Base-by-base conservation (phyloP, 1,139 yeast species). In the Martiniozyma asiatica region DNA sequence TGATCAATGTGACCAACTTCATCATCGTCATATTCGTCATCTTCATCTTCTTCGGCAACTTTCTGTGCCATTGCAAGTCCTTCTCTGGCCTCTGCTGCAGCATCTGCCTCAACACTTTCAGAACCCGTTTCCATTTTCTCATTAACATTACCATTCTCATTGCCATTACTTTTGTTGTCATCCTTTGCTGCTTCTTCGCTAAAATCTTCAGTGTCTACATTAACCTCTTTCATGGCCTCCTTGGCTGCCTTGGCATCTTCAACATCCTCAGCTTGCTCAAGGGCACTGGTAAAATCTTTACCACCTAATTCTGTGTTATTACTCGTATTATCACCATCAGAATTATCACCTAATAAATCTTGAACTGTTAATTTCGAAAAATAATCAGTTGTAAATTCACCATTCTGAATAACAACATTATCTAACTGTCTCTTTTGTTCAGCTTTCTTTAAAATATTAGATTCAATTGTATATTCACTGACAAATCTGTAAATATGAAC, bases 401-500 rank as follows among this genome's bases (percentile, higher is more conserved):
- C 98, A 37, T 89, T 95, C 57, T 92, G 98, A 44, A 92, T 92
- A 33, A 92, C 93, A 24, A 92, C 94, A 53, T 85, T 85, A 55
- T 92, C 98, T 43, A 92, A 67, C 50, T 87, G 87, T 46, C 94
- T 66, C 64, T 92, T 92, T 55, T 89, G 98, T 46, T 89, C 87
- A 2, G 98, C 97, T 53, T 92, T 89, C 46, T 74, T 74, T 55
- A 92, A 66, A 42, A 92, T 92, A 56, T 92, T 92, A 20, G 94
- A 81, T 56, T 92, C 99, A 40, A 92, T 89, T 4, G 98, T 92
- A 58, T 73, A 85, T 56, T 92, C 98, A 14, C 94, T 81, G 19
- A 92, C 97, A 58, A 92, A 80, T 38, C 99, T 65, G 58, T 92
- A 92, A 34, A 92, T 89, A 51, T 92, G 98, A 22, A 92, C 99